Percentiles rank a stretch among this genome's conserved stretches.
phyloP scores from a whole-genome alignment of 106 monocot species.

The Dendrobium chrysotoxum region DNA sequence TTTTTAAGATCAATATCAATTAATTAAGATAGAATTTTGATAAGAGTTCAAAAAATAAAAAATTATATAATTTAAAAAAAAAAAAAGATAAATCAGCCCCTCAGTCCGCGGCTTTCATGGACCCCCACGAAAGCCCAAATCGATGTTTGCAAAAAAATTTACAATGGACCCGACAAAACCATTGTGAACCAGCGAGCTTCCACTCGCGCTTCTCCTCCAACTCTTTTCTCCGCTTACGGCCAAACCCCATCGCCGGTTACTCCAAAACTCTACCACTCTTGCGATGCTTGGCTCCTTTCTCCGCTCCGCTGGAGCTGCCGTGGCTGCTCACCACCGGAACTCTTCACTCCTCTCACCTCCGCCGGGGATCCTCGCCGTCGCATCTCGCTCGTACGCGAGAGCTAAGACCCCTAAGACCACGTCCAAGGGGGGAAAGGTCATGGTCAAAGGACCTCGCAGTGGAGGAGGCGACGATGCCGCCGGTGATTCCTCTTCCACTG shows the following conservation, averaged over 20 bases:
- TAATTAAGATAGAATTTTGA: too few species aligned
- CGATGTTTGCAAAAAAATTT: too few species aligned
- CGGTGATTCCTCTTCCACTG: conserved; percentile 11
- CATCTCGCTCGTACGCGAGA: conserved; percentile 30
- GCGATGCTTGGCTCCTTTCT: conserved; percentile 30
- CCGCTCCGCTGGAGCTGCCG: conserved; percentile 21
- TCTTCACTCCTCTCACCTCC: conserved; percentile 9
- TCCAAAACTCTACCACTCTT: conserved; percentile 7
- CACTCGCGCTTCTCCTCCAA: too few species aligned
- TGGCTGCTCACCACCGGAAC: not conserved
- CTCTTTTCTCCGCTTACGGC: too few species aligned
- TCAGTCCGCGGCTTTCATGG: too few species aligned
- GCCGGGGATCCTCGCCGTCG: conserved; percentile 3
- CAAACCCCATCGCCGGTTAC: not conserved
- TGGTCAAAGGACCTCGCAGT: conserved; percentile 28
- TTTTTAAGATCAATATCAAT: too few species aligned
- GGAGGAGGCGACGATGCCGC: conserved; percentile 20
- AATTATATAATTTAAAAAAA: too few species aligned
- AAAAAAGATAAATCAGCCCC: not conserved
- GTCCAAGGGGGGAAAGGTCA: conserved; percentile 30
- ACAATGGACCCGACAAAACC: too few species aligned
- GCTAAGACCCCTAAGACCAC: conserved; percentile 19
- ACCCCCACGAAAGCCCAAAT: too few species aligned
- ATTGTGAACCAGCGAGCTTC: too few species aligned
- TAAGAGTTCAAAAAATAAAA: too few species aligned